These are phyloP conservation scores for Mallotus repandus DNA, from an alignment of 441 rosid genomes.

Conservation along the genomic window DNA sequence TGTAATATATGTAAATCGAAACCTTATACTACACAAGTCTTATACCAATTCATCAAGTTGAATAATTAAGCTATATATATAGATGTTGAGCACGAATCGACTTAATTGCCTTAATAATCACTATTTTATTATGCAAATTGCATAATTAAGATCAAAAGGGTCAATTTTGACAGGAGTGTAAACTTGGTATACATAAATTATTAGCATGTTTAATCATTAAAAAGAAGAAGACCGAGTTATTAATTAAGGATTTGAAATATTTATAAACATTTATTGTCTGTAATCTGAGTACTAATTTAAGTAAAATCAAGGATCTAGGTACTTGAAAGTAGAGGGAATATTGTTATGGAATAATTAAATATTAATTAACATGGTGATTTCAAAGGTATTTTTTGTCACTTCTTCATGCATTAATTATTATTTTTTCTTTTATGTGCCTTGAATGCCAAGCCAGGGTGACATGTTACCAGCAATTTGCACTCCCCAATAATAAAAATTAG, in stretches of 20 bases:
- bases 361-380: constrained; percentile 5
- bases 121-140: too few species aligned
- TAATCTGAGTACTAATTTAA: too few species aligned
- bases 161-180: not conserved
- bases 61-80: not conserved
- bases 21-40: not conserved
- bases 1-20: too few species aligned
- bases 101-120: not conserved
- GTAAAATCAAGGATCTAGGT: too few species aligned
- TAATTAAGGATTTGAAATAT: too few species aligned
- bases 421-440: not conserved
- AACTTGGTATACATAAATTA: not conserved
- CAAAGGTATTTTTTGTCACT: constrained; percentile 12
- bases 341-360: not conserved
- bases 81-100: too few species aligned
- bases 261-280: too few species aligned
- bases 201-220: not conserved
- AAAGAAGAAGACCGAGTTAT: too few species aligned
- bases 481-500: constrained; percentile 1
- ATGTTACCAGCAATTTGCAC: constrained; percentile 12
- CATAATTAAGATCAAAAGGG: too few species aligned
- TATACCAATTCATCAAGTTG: not conserved
- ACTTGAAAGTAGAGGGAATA: not conserved
- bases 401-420: constrained; percentile 3
- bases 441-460: constrained; percentile 1